Conservation (phyloP, 768 basidiomycete genomes). For the Lactarius sanguifluus region DNA sequence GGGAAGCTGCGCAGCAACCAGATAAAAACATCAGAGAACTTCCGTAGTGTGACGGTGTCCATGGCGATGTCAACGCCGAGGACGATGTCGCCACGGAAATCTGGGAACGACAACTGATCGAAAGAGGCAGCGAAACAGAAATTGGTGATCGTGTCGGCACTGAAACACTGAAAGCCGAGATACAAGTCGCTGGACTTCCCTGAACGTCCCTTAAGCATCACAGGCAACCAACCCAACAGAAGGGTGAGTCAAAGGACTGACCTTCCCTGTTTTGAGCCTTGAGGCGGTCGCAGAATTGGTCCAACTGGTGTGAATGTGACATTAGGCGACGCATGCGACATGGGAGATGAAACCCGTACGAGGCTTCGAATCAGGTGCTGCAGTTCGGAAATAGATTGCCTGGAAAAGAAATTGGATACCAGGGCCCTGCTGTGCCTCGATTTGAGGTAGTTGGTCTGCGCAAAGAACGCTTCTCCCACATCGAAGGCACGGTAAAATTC, state of each 20-base stretch:
- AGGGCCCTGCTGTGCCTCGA: constrained; percentile 38
- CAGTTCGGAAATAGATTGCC: constrained; percentile 40
- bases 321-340: not conserved
- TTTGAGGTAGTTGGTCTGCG: constrained; percentile 38
- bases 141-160: constrained; percentile 45
- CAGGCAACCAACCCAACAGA: too few relatives aligned
- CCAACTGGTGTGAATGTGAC: constrained; percentile 33
- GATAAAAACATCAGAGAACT: constrained; percentile 11
- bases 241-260: not conserved
- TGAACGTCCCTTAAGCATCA: not conserved
- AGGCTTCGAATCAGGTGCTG: constrained; percentile 38
- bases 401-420: constrained; percentile 42
- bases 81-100: constrained; percentile 41
- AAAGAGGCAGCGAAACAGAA: constrained; percentile 42
- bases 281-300: constrained; percentile 33
- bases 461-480: constrained; percentile 39
- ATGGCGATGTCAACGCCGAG: constrained; percentile 36
- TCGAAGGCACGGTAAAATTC: constrained; percentile 42
- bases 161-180: constrained; percentile 43
- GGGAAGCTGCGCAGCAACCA: constrained; percentile 13
- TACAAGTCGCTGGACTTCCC: constrained; percentile 39
- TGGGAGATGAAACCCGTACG: constrained; percentile 27
- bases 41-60: constrained; percentile 30
- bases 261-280: constrained; percentile 14
- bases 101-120: constrained; percentile 36